Evolutionary conservation across 352 stramenopile genomes (phyloP).

Genomic region (Globisporangium rhizosaccharum): DNA sequence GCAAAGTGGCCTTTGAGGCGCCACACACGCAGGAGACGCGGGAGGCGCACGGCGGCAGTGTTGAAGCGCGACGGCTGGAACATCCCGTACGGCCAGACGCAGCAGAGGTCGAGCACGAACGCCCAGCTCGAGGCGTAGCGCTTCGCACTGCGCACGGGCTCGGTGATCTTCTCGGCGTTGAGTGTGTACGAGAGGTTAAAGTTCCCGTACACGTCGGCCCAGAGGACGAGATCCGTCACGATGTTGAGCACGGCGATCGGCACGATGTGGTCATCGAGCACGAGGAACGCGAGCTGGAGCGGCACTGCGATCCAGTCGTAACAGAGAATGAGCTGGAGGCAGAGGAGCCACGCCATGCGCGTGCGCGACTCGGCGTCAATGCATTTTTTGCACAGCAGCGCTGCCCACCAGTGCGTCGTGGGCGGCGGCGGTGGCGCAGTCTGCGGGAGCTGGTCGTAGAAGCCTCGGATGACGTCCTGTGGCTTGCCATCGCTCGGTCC

Average conservation of each 20-base stretch:
- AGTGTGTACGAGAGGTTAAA: slow-evolving; percentile 45
- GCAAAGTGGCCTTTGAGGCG: slow-evolving; percentile 29
- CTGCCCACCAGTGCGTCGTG: slow-evolving; percentile 27
- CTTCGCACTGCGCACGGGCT: slow-evolving; percentile 29
- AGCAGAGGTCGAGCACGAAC: slow-evolving; percentile 28
- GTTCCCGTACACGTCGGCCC: slow-evolving; percentile 42
- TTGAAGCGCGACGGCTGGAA: slow-evolving; percentile 19
- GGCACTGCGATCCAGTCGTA: slow-evolving; percentile 57
- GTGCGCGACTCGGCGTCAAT: slow-evolving; percentile 32
- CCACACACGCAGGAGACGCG: slow-evolving; percentile 29
- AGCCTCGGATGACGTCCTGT: slow-evolving; percentile 44
- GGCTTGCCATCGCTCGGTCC: slow-evolving; percentile 18
- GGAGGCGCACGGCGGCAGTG: slow-evolving; percentile 19
- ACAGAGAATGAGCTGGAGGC: slow-evolving; percentile 28
- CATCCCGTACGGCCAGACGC: slow-evolving; percentile 32
- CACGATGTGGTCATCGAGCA: slow-evolving; percentile 24
- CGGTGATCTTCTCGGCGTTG: slow-evolving; percentile 40
- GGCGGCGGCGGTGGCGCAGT: slow-evolving; percentile 12
- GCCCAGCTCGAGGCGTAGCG: slow-evolving; percentile 27
- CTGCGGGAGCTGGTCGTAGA: slow-evolving; percentile 43
- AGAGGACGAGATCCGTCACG: slow-evolving; percentile 29
- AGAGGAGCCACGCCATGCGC: slow-evolving; percentile 44
- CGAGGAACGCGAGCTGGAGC: slow-evolving; percentile 40
- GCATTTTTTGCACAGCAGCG: slow-evolving; percentile 24
- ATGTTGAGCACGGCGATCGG: slow-evolving; percentile 28